phyloP scores from a whole-genome alignment of 345 rosid species.

The Iberis pinnata region DNA sequence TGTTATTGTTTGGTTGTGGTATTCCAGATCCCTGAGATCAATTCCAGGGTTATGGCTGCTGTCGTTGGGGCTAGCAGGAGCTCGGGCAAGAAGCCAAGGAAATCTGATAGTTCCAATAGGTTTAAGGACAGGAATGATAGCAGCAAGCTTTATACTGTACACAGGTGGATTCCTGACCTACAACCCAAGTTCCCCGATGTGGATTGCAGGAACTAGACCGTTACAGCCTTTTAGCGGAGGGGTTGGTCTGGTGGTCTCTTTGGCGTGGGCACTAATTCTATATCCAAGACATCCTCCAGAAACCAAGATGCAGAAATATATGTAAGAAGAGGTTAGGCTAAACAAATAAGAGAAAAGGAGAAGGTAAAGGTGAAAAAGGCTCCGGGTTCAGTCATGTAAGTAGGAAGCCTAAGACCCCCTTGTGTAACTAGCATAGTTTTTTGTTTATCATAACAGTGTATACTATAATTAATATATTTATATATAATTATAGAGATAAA shows the following conservation, averaged over 20 bases:
- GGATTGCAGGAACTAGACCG: slow-evolving; percentile 61
- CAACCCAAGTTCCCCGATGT: slow-evolving; percentile 38
- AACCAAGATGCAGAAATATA: slow-evolving; percentile 19
- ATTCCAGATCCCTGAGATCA: slow-evolving; percentile 60
- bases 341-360: too few species aligned
- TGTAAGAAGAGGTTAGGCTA: slow-evolving; percentile 12
- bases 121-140: slow-evolving; percentile 58
- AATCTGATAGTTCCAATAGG: slow-evolving; percentile 66
- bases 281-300: slow-evolving; percentile 46
- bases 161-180: slow-evolving; percentile 53
- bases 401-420: slow-evolving; percentile 4
- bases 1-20: slow-evolving; percentile 3
- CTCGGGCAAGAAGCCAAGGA: slow-evolving; percentile 53
- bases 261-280: slow-evolving; percentile 44
- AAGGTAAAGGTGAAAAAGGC: too few species aligned
- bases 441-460: slow-evolving; percentile 13
- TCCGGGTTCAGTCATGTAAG: slow-evolving; percentile 23
- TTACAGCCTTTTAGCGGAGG: slow-evolving; percentile 76
- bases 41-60: slow-evolving; percentile 76
- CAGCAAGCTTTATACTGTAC: slow-evolving; percentile 55
- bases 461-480: neutral
- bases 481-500: too few species aligned
- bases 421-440: neutral
- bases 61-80: slow-evolving; percentile 60
- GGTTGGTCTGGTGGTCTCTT: slow-evolving; percentile 56